These are phyloP conservation scores for Wickerhamomyces xylosicus DNA, from an alignment of 805 yeast genomes.

Conservation along the genomic window DNA sequence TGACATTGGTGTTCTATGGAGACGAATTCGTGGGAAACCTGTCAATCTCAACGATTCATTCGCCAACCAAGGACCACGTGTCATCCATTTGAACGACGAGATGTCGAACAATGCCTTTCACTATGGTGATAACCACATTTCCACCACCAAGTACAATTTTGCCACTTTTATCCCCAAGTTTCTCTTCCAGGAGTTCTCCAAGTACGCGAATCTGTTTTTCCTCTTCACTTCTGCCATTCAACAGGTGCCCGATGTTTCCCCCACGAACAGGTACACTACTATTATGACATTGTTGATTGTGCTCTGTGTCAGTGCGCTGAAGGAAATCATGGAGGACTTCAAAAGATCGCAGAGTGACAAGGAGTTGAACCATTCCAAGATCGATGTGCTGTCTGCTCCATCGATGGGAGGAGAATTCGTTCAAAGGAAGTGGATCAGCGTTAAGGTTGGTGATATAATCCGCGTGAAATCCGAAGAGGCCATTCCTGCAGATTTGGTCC, in stretches of 20 bases:
- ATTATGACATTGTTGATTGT: constrained; percentile 85
- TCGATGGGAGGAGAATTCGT: constrained; percentile 65
- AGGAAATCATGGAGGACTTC: constrained; percentile 84
- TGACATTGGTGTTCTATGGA: constrained; percentile 27
- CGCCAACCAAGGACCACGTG: constrained; percentile 39
- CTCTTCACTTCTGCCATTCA: constrained; percentile 87
- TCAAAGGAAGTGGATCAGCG: constrained; percentile 71
- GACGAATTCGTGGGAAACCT: constrained; percentile 23
- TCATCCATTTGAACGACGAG: constrained; percentile 59
- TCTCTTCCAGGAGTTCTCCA: constrained; percentile 91
- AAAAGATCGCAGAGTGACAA: constrained; percentile 83
- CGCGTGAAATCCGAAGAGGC: constrained; percentile 80
- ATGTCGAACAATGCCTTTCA: constrained; percentile 41
- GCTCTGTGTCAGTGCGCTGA: constrained; percentile 80
- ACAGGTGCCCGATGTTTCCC: constrained; percentile 94
- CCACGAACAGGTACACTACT: constrained; percentile 93
- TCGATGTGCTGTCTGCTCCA: constrained; percentile 51
- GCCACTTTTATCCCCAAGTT: constrained; percentile 94
- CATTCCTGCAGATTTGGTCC: constrained; percentile 84
- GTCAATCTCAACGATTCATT: neutral
- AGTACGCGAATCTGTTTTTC: constrained; percentile 92
- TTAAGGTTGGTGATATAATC: constrained; percentile 86
- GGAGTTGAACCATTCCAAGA: constrained; percentile 74
- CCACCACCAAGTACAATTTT: constrained; percentile 89
- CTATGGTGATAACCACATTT: constrained; percentile 75